Percentiles rank a stretch among this genome's conserved stretches.
Evolutionary conservation across 2,329 filamentous ascomycete genomes (phyloP).

Genomic region (Zopfia rhizophila): DNA sequence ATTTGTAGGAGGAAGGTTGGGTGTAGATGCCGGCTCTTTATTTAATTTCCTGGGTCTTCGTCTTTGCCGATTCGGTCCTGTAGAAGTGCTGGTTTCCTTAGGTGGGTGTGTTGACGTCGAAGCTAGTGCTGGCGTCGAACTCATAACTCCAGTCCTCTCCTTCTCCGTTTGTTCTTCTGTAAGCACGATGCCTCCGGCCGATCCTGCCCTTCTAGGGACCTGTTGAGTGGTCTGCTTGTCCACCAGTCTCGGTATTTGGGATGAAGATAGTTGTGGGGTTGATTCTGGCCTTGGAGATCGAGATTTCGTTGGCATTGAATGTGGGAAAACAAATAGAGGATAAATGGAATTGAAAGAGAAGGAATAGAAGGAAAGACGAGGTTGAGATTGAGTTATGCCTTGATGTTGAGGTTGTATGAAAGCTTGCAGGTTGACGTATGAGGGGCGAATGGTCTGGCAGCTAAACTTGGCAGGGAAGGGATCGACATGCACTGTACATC

Average conservation of each 20-base stretch:
- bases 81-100: conserved; percentile 14
- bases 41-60: conserved; percentile 48
- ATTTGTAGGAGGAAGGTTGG: background rate
- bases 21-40: conserved; percentile 35
- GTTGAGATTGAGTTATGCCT: conserved; percentile 27
- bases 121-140: conserved; percentile 10
- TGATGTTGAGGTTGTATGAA: conserved; percentile 41
- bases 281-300: conserved; percentile 37
- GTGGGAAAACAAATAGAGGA: background rate
- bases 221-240: conserved; percentile 12
- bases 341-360: background rate
- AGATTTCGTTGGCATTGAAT: conserved; percentile 37
- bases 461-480: conserved; percentile 22
- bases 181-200: conserved; percentile 41
- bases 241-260: conserved; percentile 38
- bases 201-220: conserved; percentile 34
- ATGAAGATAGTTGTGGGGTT: conserved; percentile 25
- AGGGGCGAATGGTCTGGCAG: conserved; percentile 33
- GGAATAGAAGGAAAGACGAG: background rate
- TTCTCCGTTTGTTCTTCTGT: conserved; percentile 22
- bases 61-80: conserved; percentile 29
- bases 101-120: conserved; percentile 8
- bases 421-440: conserved; percentile 46
- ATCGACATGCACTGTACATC: conserved; percentile 26
- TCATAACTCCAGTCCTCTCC: conserved; percentile 13